Conservation (phyloP, 306 rosid genomes). For the Malus domestica region DNA sequence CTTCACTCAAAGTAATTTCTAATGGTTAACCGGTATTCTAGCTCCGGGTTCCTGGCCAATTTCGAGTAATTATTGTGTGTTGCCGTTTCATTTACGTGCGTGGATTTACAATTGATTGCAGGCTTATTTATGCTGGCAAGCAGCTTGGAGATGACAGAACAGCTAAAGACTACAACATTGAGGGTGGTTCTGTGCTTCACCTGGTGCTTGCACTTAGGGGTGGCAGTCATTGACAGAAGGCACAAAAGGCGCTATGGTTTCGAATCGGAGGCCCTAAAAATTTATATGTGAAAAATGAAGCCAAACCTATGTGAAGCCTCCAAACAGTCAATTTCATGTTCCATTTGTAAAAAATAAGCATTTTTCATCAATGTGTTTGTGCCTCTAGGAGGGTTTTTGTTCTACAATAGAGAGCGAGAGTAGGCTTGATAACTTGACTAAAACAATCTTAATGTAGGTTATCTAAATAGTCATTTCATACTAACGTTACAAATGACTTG, state of each 20-base stretch:
- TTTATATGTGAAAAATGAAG: too few species aligned
- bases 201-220: constrained; percentile 92
- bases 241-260: too few species aligned
- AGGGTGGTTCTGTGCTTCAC: constrained; percentile 96
- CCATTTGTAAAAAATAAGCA: background rate
- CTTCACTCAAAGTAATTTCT: background rate
- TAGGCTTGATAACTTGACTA: too few species aligned
- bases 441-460: too few species aligned
- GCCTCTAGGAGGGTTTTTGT: background rate
- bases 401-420: too few species aligned
- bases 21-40: background rate
- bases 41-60: background rate
- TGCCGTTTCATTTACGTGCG: background rate
- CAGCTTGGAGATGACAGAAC: constrained; percentile 98
- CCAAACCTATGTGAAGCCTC: background rate
- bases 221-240: constrained; percentile 23
- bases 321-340: background rate
- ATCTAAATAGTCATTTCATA: too few species aligned
- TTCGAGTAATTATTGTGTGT: background rate
- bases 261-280: too few species aligned
- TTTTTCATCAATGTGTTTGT: background rate
- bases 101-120: constrained; percentile 21
- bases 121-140: constrained; percentile 97
- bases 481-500: too few species aligned
- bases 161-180: constrained; percentile 95